Evolutionary conservation across 108 stramenopile species (phyloP).

Genomic region (Fistulifera pelliculosa): DNA sequence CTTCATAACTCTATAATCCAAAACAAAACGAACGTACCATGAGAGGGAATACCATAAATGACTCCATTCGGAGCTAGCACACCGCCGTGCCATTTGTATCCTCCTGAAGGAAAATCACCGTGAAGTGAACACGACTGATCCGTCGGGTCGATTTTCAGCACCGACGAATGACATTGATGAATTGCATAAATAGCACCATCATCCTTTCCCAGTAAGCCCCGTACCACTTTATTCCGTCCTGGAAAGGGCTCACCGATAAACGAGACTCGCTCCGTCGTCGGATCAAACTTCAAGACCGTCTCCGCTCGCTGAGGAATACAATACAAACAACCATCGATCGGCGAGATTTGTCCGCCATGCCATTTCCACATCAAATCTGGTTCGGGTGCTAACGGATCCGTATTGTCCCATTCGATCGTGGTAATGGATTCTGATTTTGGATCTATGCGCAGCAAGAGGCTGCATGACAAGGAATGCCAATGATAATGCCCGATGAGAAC

Average conservation of each 20-base stretch:
- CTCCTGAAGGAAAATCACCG: conserved; percentile 49
- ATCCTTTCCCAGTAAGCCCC: conserved; percentile 65
- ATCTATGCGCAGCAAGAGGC: conserved; percentile 62
- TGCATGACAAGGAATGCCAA: conserved; percentile 82
- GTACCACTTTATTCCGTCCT: conserved; percentile 84
- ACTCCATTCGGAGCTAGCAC: conserved; percentile 56
- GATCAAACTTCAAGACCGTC: conserved; percentile 72
- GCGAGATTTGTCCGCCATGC: conserved; percentile 70
- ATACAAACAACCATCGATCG: conserved; percentile 70
- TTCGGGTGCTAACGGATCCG: conserved; percentile 26
- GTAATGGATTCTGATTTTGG: conserved; percentile 46
- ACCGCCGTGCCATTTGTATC: conserved; percentile 81
- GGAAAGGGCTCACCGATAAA: conserved; percentile 50
- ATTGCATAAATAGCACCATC: conserved; percentile 83
- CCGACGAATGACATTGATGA: conserved; percentile 53
- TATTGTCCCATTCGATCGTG: conserved; percentile 48
- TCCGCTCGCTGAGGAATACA: conserved; percentile 71
- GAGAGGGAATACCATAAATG: conserved; percentile 63
- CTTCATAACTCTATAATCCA: too few relatives aligned
- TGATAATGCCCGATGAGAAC: conserved; percentile 42
- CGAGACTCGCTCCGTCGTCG: conserved; percentile 40
- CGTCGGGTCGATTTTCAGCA: conserved; percentile 40
- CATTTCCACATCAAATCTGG: conserved; percentile 59
- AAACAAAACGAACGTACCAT: too few relatives aligned
- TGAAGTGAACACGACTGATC: conserved; percentile 41